Conservation (phyloP, 768 basidiomycete species). For the Boletus insuetus region DNA sequence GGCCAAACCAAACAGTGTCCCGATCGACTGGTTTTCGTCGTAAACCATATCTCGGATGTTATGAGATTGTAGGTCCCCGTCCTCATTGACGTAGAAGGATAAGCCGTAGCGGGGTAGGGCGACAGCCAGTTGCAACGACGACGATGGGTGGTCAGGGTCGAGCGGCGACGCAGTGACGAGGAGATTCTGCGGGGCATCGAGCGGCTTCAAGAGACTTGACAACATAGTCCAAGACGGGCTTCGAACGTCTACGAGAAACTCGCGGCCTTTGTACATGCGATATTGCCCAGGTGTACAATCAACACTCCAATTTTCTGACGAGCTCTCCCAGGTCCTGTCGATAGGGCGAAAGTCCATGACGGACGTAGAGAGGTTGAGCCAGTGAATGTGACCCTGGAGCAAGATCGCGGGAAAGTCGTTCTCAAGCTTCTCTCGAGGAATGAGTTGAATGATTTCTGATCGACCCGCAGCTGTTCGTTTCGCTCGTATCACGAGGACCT, state of each 20-base stretch:
- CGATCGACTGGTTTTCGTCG: constrained; percentile 39
- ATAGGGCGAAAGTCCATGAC: constrained; percentile 29
- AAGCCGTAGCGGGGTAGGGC: constrained; percentile 42
- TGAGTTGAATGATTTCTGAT: constrained; percentile 16
- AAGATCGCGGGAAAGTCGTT: constrained; percentile 28
- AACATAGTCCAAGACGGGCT: constrained; percentile 31
- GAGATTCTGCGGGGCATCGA: constrained; percentile 25
- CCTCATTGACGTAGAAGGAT: constrained; percentile 37
- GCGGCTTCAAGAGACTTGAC: constrained; percentile 17
- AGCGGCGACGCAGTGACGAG: constrained; percentile 12
- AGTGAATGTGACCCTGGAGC: constrained; percentile 26
- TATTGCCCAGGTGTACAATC: constrained; percentile 5
- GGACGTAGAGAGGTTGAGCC: constrained; percentile 25
- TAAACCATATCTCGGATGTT: constrained; percentile 43
- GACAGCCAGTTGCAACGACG: constrained; percentile 21
- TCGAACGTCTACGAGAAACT: constrained; percentile 25
- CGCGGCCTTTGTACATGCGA: constrained; percentile 4
- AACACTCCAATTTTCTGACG: constrained; percentile 27
- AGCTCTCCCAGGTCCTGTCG: constrained; percentile 24
- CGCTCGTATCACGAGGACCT: constrained; percentile 23
- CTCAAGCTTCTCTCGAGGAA: constrained; percentile 23
- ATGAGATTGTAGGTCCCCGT: constrained; percentile 36
- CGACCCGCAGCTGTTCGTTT: neutral
- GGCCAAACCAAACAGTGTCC: constrained; percentile 44
- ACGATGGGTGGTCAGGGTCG: neutral